Percentiles rank a stretch among this genome's conserved stretches.
Evolutionary conservation across 495 filamentous ascomycete species (phyloP).

Genomic region (Rostrohypoxylon terebratum): DNA sequence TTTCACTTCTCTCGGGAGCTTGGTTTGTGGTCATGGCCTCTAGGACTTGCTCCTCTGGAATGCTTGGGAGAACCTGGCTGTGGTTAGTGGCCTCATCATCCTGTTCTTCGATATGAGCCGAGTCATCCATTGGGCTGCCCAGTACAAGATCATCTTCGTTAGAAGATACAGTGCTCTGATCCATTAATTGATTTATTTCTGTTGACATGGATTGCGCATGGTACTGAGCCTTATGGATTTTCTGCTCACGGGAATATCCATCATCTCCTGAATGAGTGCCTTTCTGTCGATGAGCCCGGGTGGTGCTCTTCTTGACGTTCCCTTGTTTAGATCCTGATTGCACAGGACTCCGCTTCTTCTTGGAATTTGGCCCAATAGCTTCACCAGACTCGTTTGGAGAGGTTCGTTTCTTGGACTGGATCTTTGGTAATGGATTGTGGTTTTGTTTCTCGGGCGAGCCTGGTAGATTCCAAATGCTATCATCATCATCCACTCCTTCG

Average conservation of each 20-base stretch:
- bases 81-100: background rate
- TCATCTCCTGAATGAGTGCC: background rate
- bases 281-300: conserved; percentile 17
- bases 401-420: background rate
- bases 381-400: background rate
- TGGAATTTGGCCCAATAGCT: conserved; percentile 25
- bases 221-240: background rate
- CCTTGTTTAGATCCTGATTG: background rate
- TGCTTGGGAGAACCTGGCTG: background rate
- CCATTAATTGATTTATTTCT: conserved; percentile 1
- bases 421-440: background rate
- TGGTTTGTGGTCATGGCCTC: background rate
- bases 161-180: background rate
- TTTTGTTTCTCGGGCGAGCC: conserved; percentile 13
- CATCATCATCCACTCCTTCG: background rate
- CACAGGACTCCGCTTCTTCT: conserved; percentile 34
- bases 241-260: background rate
- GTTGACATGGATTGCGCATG: background rate
- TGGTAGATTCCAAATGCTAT: background rate
- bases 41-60: background rate
- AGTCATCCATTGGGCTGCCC: background rate
- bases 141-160: background rate
- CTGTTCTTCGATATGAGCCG: background rate
- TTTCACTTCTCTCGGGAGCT: background rate
- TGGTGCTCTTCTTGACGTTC: conserved; percentile 1